phyloP scores from a whole-genome alignment of 352 stramenopile genomes.

The Phytophthora brassicae region DNA sequence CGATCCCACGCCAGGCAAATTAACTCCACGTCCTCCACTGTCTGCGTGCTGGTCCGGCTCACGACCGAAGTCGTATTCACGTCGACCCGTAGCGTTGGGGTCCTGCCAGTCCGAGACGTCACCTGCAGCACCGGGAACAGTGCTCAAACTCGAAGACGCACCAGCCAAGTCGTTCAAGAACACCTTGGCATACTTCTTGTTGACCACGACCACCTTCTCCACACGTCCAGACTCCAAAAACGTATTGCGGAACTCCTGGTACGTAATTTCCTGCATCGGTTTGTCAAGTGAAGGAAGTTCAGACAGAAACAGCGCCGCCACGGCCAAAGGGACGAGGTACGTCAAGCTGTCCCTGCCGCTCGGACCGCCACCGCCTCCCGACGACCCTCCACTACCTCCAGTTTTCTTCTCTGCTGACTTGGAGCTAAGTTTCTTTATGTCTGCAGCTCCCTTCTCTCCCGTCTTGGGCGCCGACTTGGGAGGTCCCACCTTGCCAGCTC shows the following conservation, averaged over 20 bases:
- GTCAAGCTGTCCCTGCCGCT: slow-evolving; percentile 62
- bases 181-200: slow-evolving; percentile 92
- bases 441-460: slow-evolving; percentile 44
- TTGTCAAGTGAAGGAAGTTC: slow-evolving; percentile 77
- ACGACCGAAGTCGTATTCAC: slow-evolving; percentile 32
- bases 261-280: slow-evolving; percentile 90
- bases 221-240: slow-evolving; percentile 85
- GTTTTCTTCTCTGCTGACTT: slow-evolving; percentile 45
- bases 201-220: slow-evolving; percentile 89
- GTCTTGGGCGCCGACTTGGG: slow-evolving; percentile 57
- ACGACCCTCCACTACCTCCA: slow-evolving; percentile 40
- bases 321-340: slow-evolving; percentile 72
- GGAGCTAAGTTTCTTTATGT: slow-evolving; percentile 74
- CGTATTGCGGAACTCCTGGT: slow-evolving; percentile 90
- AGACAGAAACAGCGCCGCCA: slow-evolving; percentile 74
- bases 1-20: slow-evolving; percentile 19
- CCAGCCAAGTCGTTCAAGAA: slow-evolving; percentile 62
- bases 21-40: slow-evolving; percentile 16
- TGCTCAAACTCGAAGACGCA: slow-evolving; percentile 2
- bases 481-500: slow-evolving; percentile 41
- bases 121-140: slow-evolving; percentile 12
- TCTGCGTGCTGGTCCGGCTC: slow-evolving; percentile 19
- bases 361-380: slow-evolving; percentile 31
- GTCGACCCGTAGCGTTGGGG: slow-evolving; percentile 30
- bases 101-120: slow-evolving; percentile 62